Evolutionary conservation across 1,284 basidiomycete species (phyloP).

Genomic region (Tetrapyrgos nigripes): DNA sequence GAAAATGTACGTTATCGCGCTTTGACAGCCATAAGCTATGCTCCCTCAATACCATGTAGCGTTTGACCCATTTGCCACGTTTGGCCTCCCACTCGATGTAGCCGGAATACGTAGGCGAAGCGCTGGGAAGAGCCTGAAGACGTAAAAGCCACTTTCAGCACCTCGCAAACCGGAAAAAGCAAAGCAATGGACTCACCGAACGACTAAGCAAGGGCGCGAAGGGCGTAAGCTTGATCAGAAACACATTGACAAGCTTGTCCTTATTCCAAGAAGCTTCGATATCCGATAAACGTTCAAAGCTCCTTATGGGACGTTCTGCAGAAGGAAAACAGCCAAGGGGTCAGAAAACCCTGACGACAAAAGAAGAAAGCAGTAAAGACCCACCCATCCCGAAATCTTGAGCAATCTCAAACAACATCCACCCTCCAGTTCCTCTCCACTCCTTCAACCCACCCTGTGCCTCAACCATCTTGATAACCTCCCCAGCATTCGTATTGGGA

Average conservation of each 20-base stretch:
- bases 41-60: conserved; percentile 85
- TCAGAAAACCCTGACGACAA: conserved; percentile 4
- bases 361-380: conserved; percentile 29
- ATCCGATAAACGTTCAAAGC: conserved; percentile 78
- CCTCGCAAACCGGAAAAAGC: conserved; percentile 1
- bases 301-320: conserved; percentile 84
- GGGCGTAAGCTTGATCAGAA: conserved; percentile 77
- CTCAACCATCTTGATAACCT: conserved; percentile 68
- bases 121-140: conserved; percentile 68
- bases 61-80: conserved; percentile 91
- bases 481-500: conserved; percentile 64
- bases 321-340: conserved; percentile 10
- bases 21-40: conserved; percentile 87
- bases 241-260: conserved; percentile 76
- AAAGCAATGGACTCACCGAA: conserved; percentile 53
- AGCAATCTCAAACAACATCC: conserved; percentile 83
- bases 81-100: conserved; percentile 89
- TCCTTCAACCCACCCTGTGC: conserved; percentile 64
- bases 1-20: conserved; percentile 73
- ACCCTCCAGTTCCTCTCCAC: conserved; percentile 62
- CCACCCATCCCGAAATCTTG: conserved; percentile 87
- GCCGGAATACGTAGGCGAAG: conserved; percentile 71
- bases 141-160: conserved; percentile 18
- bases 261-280: conserved; percentile 86
- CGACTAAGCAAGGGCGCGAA: conserved; percentile 62